These are phyloP conservation scores for Taphrina sp. DNA, from an alignment of 1,139 yeast species.

Conservation along the genomic window DNA sequence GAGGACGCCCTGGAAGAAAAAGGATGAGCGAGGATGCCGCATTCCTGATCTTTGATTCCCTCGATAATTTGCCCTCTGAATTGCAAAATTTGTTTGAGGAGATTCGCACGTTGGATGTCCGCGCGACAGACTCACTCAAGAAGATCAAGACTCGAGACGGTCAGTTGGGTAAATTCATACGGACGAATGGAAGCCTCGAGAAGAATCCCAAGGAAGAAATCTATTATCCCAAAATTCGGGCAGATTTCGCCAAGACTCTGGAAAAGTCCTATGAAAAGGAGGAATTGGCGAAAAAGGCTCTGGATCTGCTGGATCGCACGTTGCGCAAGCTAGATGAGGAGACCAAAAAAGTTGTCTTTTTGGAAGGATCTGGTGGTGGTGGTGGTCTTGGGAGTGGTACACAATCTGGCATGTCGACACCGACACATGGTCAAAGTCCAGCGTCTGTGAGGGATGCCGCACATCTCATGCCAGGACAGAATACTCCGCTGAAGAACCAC, in stretches of 20 bases:
- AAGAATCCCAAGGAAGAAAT: constrained; percentile 81
- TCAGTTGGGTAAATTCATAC: constrained; percentile 76
- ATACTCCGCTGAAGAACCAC: constrained; percentile 29
- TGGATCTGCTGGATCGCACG: constrained; percentile 34
- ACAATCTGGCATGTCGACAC: constrained; percentile 58
- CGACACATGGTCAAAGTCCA: constrained; percentile 80
- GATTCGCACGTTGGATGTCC: constrained; percentile 66
- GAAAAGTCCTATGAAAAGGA: constrained; percentile 75
- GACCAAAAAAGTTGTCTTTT: constrained; percentile 20
- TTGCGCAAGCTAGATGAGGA: constrained; percentile 30
- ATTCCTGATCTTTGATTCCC: constrained; percentile 27
- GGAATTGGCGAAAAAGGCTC: constrained; percentile 67
- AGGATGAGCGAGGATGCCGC: constrained; percentile 32
- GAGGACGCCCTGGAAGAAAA: too few species aligned
- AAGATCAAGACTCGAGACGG: constrained; percentile 70
- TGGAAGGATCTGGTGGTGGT: constrained; percentile 26
- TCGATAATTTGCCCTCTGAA: constrained; percentile 88
- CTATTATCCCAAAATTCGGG: constrained; percentile 63
- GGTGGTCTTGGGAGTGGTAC: background rate
- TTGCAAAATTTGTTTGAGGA: constrained; percentile 78
- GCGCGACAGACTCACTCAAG: constrained; percentile 63
- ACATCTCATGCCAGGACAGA: constrained; percentile 39
- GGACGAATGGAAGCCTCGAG: constrained; percentile 76
- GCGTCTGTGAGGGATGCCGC: constrained; percentile 42
- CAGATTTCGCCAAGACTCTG: constrained; percentile 62